A percentile compares a stretch with the other conserved stretches of the same genome.
Evolutionary conservation across 164 flowering plant genomes (phyloP).

Genomic region (Vitis riparia): DNA sequence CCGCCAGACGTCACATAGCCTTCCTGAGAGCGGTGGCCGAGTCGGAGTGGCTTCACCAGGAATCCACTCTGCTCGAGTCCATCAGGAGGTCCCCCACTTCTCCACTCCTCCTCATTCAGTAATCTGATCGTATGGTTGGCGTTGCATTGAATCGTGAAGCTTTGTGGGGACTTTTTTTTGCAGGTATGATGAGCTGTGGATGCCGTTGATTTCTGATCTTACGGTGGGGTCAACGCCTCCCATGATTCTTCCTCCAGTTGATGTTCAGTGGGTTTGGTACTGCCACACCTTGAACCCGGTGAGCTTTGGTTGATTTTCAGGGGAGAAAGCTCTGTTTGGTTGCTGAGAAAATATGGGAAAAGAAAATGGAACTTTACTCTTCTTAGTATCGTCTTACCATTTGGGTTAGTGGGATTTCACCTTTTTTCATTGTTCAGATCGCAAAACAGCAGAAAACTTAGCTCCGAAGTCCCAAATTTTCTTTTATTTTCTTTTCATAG

Average conservation of each 20-base stretch:
- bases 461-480: background rate
- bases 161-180: slow-evolving; percentile 9
- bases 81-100: slow-evolving; percentile 51
- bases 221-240: slow-evolving; percentile 41
- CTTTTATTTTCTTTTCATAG: too few species aligned
- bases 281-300: slow-evolving; percentile 90
- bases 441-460: background rate
- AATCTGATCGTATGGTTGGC: slow-evolving; percentile 6
- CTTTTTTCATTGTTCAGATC: background rate
- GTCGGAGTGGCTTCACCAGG: slow-evolving; percentile 63
- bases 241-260: slow-evolving; percentile 80
- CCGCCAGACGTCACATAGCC: slow-evolving; percentile 55
- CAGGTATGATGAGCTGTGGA: slow-evolving; percentile 93
- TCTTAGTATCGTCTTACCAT: background rate
- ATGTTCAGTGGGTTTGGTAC: slow-evolving; percentile 93
- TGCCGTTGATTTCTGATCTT: slow-evolving; percentile 82
- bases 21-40: slow-evolving; percentile 58
- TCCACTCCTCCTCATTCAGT: background rate
- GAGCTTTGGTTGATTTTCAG: slow-evolving; percentile 3
- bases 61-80: slow-evolving; percentile 48
- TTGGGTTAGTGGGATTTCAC: background rate
- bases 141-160: background rate
- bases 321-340: slow-evolving; percentile 5
- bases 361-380: background rate
- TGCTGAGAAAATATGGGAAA: slow-evolving; percentile 9